phyloP scores from a whole-genome alignment of 805 yeast species.

The Yarrowia deformans region DNA sequence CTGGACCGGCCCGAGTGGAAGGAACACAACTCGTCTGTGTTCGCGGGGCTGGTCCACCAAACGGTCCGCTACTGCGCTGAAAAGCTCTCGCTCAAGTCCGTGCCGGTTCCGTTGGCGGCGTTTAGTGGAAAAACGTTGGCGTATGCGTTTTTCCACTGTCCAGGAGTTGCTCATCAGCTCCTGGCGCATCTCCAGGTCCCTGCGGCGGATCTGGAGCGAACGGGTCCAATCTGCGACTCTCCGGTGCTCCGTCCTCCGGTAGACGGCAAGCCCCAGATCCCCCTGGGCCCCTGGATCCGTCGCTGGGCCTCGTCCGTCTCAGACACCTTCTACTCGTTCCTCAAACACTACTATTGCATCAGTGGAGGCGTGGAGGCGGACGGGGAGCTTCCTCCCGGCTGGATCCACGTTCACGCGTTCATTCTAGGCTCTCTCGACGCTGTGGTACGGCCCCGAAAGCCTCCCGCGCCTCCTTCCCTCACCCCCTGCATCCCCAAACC shows the following conservation, averaged over 20 bases:
- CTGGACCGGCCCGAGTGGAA: constrained; percentile 53
- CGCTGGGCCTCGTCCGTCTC: constrained; percentile 51
- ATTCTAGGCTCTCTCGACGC: constrained; percentile 45
- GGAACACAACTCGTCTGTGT: constrained; percentile 39
- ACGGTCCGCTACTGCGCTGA: constrained; percentile 63
- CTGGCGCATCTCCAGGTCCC: constrained; percentile 48
- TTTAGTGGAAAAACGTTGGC: constrained; percentile 77
- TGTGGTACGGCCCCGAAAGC: constrained; percentile 47
- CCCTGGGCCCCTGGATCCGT: constrained; percentile 50
- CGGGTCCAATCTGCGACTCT: constrained; percentile 41
- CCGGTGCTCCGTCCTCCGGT: constrained; percentile 14
- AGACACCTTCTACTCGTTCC: constrained; percentile 53
- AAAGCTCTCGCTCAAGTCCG: constrained; percentile 58
- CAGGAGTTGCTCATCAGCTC: constrained; percentile 60
- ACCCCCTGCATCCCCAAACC: constrained; percentile 40
- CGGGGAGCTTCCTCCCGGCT: constrained; percentile 44
- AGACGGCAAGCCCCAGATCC: constrained; percentile 25
- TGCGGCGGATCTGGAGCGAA: constrained; percentile 46
- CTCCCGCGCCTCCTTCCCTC: constrained; percentile 25
- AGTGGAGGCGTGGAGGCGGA: constrained; percentile 41
- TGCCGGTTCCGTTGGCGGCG: constrained; percentile 66
- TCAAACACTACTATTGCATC: constrained; percentile 53
- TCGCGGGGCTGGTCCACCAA: constrained; percentile 52
- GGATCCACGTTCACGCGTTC: constrained; percentile 45
- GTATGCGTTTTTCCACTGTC: constrained; percentile 62